Base-by-base conservation (phyloP, 73 alveolate species). In the Uronychia binucleata region DNA sequence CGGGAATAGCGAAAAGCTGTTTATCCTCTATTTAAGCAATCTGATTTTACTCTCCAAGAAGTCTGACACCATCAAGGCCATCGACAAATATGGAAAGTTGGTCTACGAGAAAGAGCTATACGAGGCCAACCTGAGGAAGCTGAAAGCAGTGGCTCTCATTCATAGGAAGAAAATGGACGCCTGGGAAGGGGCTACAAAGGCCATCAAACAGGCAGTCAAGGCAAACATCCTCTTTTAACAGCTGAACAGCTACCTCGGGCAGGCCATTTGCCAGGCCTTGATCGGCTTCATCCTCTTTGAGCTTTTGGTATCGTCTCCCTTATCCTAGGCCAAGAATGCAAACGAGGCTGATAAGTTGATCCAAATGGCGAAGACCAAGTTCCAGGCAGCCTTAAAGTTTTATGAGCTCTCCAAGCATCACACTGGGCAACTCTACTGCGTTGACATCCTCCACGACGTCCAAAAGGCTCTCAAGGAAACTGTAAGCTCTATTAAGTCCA, bases 101-200 rank as follows among this genome's bases (percentile, higher is more conserved):
- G 31, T 81, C 31, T 81, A 30, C 34, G 88, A 81, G 30, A 81
- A 81, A 59, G 74, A 35, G 26, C 60, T 81, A 11, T 29, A 58
- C 30, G 88, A 81, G 30, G 88, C 88, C 0, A 81, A 81, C 28
- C 58, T 81, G 1, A 58, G 88, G 28, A 81, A 81, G 30, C 88
- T 81, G 1, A 81, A 31, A 59, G 88, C 77, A 27, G 60, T 81
- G 8, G 88, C 88, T 11, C 46, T 81, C 34, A 81, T 81, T 59
- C 31, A 78, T 33, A 81, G 58, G 1, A 81, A 81, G 59, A 81
- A 81, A 81, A 78, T 34, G 11, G 74, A 81, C 75, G 58, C 28
- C n/a, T 81, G 30, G 57, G 88, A 81, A 11, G 58, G 58, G 34
- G 80, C 81, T 0, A 58, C 75, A 31, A 35, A 59, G 75, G 88